phyloP scores from a whole-genome alignment of 1,139 yeast species.

The Geotrichum carabidarum region DNA sequence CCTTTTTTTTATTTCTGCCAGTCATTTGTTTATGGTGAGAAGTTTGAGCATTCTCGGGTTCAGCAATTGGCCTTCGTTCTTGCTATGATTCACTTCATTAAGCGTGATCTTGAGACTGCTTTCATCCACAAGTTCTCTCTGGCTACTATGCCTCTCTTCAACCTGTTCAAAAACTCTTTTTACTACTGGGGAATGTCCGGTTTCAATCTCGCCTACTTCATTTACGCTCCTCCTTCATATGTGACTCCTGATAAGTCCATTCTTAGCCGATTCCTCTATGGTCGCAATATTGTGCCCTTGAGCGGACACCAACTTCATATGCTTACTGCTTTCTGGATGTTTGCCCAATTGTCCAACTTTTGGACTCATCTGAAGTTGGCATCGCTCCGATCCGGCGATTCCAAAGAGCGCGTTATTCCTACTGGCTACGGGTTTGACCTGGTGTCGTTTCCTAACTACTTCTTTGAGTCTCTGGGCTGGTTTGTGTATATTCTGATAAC shows the following conservation, averaged over 20 bases:
- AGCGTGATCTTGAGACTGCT: conserved; percentile 83
- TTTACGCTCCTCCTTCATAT: conserved; percentile 56
- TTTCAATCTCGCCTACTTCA: conserved; percentile 58
- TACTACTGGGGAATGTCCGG: conserved; percentile 94
- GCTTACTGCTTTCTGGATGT: conserved; percentile 46
- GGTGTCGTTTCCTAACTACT: conserved; percentile 73
- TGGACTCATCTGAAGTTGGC: conserved; percentile 61
- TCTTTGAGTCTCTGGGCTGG: conserved; percentile 80
- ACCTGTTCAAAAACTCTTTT: conserved; percentile 78
- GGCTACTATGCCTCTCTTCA: conserved; percentile 86
- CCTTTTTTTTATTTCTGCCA: conserved; percentile 54
- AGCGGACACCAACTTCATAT: conserved; percentile 23
- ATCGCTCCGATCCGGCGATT: conserved; percentile 47
- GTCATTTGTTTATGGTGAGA: conserved; percentile 36
- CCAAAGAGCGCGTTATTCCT: conserved; percentile 50
- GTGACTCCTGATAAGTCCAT: conserved; percentile 24
- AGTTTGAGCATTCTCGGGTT: conserved; percentile 44
- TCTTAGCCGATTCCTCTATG: conserved; percentile 29
- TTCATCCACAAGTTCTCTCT: conserved; percentile 79
- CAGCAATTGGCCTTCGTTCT: conserved; percentile 52
- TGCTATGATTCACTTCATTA: conserved; percentile 68
- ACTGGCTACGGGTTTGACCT: conserved; percentile 46
- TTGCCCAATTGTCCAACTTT: conserved; percentile 68
- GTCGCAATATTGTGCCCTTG: conserved; percentile 27
- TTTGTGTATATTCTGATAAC: conserved; percentile 59